These are phyloP conservation scores for Penicillium riverlandense DNA, from an alignment of 495 filamentous ascomycete species.

Conservation along the genomic window DNA sequence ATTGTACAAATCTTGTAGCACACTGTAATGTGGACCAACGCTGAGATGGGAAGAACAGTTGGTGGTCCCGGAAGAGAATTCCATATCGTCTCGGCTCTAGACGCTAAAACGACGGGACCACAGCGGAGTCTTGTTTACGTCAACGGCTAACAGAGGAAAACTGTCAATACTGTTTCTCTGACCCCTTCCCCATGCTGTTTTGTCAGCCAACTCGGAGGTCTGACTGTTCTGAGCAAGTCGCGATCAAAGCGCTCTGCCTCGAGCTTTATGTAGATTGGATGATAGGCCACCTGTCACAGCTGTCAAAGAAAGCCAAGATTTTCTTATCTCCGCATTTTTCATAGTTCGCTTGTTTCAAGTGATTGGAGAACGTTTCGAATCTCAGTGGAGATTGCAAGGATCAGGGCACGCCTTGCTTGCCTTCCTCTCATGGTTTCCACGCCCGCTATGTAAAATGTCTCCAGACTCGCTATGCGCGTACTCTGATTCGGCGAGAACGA, in stretches of 20 bases:
- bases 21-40: no score
- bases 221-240: neutral
- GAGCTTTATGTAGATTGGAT: neutral
- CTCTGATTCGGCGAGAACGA: neutral
- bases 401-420: conserved; percentile 13
- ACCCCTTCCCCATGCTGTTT: no score
- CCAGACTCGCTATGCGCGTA: neutral
- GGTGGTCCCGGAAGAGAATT: no score
- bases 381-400: conserved; percentile 16
- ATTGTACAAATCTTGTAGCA: no score
- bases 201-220: neutral
- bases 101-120: conserved; percentile 13
- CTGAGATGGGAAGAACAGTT: no score
- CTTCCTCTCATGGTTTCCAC: conserved; percentile 2
- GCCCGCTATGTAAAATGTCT: no score
- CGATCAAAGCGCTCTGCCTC: conserved; percentile 3
- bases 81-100: neutral
- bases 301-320: no score
- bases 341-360: neutral
- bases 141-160: conserved; percentile 1
- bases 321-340: neutral
- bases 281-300: neutral
- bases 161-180: no score
- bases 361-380: neutral
- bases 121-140: conserved; percentile 9